Evolutionary conservation across 75 land plant species (phyloP).

Genomic region (Azolla pinnata): DNA sequence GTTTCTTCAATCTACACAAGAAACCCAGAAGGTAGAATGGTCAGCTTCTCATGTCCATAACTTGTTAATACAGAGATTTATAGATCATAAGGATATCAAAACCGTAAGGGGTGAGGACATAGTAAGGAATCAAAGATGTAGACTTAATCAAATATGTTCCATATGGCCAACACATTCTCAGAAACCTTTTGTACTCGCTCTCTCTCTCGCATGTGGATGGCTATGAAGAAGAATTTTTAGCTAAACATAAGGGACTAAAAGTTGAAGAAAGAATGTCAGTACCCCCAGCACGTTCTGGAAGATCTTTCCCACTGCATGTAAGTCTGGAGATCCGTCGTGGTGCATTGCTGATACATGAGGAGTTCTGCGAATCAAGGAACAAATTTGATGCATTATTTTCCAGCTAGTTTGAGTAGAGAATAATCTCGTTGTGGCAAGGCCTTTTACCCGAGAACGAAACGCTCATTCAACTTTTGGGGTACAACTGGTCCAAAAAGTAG

Average conservation of each 20-base stretch:
- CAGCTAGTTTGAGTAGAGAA: not conserved
- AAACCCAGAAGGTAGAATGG: not conserved
- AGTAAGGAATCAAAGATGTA: no score
- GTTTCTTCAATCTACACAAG: slow-evolving; percentile 29
- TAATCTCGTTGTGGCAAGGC: not conserved
- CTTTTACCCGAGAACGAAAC: slow-evolving; percentile 43
- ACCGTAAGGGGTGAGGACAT: no score
- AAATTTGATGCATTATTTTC: not conserved
- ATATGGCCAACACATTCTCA: no score
- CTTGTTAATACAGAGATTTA: no score
- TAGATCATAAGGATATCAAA: no score
- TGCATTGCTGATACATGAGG: slow-evolving; percentile 84
- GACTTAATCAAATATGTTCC: no score
- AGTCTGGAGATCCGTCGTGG: slow-evolving; percentile 54
- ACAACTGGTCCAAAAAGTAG: slow-evolving; percentile 45
- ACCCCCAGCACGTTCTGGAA: slow-evolving; percentile 58
- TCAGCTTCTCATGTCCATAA: no score
- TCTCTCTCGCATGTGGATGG: no score
- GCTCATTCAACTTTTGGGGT: slow-evolving; percentile 39
- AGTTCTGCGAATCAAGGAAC: slow-evolving; percentile 34
- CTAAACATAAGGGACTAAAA: not conserved
- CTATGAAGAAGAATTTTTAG: no score
- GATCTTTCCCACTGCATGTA: slow-evolving; percentile 52
- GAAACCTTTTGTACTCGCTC: no score
- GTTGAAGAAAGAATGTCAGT: slow-evolving; percentile 2